Conservation (phyloP, 495 filamentous ascomycete species). For the Penicillium lividum region DNA sequence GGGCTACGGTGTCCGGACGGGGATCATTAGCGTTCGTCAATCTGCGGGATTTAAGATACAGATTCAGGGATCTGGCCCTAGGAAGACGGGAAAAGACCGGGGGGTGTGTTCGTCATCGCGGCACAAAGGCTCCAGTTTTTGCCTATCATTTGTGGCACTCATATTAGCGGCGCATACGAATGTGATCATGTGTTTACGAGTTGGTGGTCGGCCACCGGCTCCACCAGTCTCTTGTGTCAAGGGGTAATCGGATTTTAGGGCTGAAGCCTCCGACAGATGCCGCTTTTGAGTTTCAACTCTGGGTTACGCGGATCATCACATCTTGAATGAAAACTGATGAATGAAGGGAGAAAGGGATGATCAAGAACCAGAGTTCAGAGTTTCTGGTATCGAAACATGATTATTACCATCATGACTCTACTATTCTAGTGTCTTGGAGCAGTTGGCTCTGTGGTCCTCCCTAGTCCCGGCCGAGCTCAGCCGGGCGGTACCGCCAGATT, state of each 20-base stretch:
- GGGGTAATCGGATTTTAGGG: background rate
- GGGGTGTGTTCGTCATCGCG: slow-evolving; percentile 8
- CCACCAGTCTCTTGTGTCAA: background rate
- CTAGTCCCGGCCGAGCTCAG: slow-evolving; percentile 7
- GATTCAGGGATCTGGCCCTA: background rate
- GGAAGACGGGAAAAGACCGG: background rate
- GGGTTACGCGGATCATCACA: background rate
- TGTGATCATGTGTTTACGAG: background rate
- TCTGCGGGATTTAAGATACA: background rate
- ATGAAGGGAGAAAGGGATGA: background rate
- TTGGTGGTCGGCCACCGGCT: background rate
- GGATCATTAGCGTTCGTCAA: background rate
- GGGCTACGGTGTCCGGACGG: background rate
- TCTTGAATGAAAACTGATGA: background rate
- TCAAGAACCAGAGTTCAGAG: background rate
- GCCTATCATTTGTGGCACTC: background rate
- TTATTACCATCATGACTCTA: background rate
- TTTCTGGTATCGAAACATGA: background rate
- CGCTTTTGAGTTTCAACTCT: background rate
- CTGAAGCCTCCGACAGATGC: background rate
- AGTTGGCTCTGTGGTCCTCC: background rate
- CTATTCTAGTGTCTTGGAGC: background rate
- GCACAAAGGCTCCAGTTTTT: background rate
- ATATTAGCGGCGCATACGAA: background rate
- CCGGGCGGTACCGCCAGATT: slow-evolving; percentile 11